phyloP scores from a whole-genome alignment of 2,329 filamentous ascomycete species.

The Endocalyx cinctus region DNA sequence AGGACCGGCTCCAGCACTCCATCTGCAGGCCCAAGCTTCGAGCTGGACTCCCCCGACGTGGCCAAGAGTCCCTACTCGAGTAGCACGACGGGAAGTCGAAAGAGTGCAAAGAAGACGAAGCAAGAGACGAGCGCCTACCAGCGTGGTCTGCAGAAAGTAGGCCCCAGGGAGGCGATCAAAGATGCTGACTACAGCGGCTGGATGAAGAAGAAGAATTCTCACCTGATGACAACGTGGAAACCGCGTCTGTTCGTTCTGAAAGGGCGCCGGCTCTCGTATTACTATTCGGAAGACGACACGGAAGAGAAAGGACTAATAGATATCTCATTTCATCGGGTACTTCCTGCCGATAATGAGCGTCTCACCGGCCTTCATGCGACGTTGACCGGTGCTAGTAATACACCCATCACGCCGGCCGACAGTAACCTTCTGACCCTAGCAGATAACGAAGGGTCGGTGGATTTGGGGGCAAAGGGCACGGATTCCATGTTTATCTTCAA shows the following conservation, averaged over 20 bases:
- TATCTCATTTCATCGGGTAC: constrained; percentile 94
- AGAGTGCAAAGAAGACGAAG: constrained; percentile 66
- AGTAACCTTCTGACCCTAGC: constrained; percentile 42
- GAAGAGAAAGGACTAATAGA: constrained; percentile 96
- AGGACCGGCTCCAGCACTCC: constrained; percentile 72
- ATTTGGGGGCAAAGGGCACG: constrained; percentile 39
- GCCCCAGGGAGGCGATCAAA: constrained; percentile 76
- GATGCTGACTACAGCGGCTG: constrained; percentile 92
- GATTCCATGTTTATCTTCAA: constrained; percentile 96
- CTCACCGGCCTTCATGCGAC: constrained; percentile 88
- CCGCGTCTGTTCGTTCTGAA: constrained; percentile 92
- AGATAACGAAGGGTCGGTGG: constrained; percentile 35
- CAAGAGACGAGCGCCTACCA: constrained; percentile 94
- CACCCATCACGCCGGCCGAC: constrained; percentile 51
- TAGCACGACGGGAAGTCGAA: constrained; percentile 43
- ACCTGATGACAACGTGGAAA: constrained; percentile 97
- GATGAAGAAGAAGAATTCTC: constrained; percentile 99
- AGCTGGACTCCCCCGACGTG: constrained; percentile 69
- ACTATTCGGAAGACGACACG: constrained; percentile 87
- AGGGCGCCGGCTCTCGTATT: constrained; percentile 87
- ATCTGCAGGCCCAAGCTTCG: constrained; percentile 65
- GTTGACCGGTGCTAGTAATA: constrained; percentile 77
- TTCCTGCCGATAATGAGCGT: constrained; percentile 86
- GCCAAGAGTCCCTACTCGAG: constrained; percentile 51
- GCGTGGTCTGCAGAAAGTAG: constrained; percentile 75